Evolutionary conservation across 495 filamentous ascomycete species (phyloP), one percentile per base, ranked within the genome.

Genomic region (Aspergillus conjunctus): DNA sequence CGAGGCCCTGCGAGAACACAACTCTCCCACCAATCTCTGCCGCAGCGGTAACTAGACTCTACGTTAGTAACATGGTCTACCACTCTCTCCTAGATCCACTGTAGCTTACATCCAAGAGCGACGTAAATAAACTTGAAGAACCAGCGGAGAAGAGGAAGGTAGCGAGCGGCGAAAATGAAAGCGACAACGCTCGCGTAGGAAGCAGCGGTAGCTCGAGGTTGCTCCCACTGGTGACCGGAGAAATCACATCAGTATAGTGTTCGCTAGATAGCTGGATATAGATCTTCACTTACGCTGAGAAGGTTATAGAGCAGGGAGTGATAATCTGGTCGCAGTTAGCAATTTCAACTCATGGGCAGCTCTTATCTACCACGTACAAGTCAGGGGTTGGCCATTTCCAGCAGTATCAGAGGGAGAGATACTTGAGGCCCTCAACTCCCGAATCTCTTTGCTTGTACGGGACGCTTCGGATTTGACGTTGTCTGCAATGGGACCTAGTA

Each of bases 281-380:
- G 15, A n/a, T 17, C 41, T 33, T 41, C 50, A 79, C 85, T 74
- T 71, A 87, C 85, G 78, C 85, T 88, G 60, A 99, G 75, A 55
- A 99, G 83, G 73, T 90, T 91, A 68, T 91, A 91, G 80, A 98
- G 93, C 78, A 97, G 85, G 34, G 92, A 97, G 78, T 98, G 94
- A 76, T 97, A 99, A 77, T 93, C 83, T 85, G 51, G 39, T 54
- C 32, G 54, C 30, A 11, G 51, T 73, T 55, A 71, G 68, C 18
- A 21, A 4, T 41, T 44, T 21, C 54, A 22, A 54, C 60, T 34
- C 33, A 18, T 45, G 46, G 7, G 39, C 31, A 44, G 20, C 61
- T 60, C 41, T 32, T 45, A 31, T 34, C 56, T 46, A 41, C 22
- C 31, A 76, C 83, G 58, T 83, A 85, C 84, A 89, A 51, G 92